These are phyloP conservation scores for Claviceps sp. DNA, from an alignment of 2,329 filamentous ascomycete species.

Conservation along the genomic window DNA sequence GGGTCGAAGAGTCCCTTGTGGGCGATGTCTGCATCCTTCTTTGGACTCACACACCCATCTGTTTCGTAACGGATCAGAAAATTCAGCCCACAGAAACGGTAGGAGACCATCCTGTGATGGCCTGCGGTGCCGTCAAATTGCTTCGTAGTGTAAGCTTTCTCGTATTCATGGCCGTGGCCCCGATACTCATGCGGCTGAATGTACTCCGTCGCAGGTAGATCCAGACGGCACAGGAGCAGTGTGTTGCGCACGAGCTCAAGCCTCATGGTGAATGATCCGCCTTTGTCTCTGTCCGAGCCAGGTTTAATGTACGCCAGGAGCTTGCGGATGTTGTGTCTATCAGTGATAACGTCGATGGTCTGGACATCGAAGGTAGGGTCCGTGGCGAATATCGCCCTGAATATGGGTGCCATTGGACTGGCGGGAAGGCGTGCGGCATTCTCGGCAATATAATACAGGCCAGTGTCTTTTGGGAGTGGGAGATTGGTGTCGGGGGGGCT, in stretches of 20 bases:
- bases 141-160: constrained; percentile 27
- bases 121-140: constrained; percentile 24
- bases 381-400: constrained; percentile 26
- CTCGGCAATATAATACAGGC: constrained; percentile 28
- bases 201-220: constrained; percentile 14
- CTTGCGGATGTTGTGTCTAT: constrained; percentile 35
- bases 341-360: constrained; percentile 27
- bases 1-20: too few relatives aligned
- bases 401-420: constrained; percentile 32
- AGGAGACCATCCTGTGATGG: too few relatives aligned
- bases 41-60: too few relatives aligned
- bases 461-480: constrained; percentile 23
- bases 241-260: constrained; percentile 26
- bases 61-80: too few relatives aligned
- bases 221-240: constrained; percentile 23
- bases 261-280: constrained; percentile 26
- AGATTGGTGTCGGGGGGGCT: constrained; percentile 13
- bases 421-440: constrained; percentile 31
- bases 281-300: constrained; percentile 8
- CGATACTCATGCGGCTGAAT: constrained; percentile 22
- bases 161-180: constrained; percentile 32
- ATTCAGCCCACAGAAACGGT: too few relatives aligned
- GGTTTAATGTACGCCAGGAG: constrained; percentile 29
- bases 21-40: too few relatives aligned
- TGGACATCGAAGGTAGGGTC: constrained; percentile 26